Base-by-base conservation (phyloP, 805 yeast species). In the Zygosaccharomyces rouxii region DNA sequence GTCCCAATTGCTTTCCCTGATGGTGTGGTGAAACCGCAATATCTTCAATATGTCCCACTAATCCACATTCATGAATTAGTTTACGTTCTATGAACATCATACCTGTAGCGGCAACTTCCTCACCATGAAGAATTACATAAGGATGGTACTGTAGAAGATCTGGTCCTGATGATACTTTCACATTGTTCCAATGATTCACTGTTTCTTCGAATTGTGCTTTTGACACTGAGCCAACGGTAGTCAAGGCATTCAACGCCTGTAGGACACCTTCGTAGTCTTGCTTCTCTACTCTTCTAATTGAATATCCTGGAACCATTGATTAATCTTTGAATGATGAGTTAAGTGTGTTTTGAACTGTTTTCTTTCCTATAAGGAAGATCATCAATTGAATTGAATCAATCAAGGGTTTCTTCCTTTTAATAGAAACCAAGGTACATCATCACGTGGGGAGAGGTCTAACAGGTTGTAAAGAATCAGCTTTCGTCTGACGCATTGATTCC, bases 41-140 rank as follows among this genome's bases (percentile, higher is more conserved):
- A 64, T 92, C 99, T 62, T 92, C 99, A 54, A 92, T 85, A 69
- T 92, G 98, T 1, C 98, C 98, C 4, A 88, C 95, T 45, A 76
- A 67, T 0, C 96, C 95, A 64, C 94, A 81, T 35, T 72, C 79
- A 68, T 92, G 99, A 53, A 94, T 89, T 53, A 84, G 69, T 66
- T 92, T 92, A 43, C 76, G 76, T 66, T 92, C 99, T 6, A 94
- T 72, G 9, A 94, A 59, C 11, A 92, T 69, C 64, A 85, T 81
- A 0, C 98, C 98, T 0, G 89, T 80, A 3, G 95, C 97, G 0
- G 87, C 95, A 9, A 89, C 79, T 4, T 57, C 58, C 2, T 65
- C 55, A 0, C 61, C 63, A 55, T 83, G 76, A 9, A 79, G 69
- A 42, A 94, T 82, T 4, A 89, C 97, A 33, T 78, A 66, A 0